phyloP scores from a whole-genome alignment of 176 grass and related monocot genomes.

The Eragrostis curvula region DNA sequence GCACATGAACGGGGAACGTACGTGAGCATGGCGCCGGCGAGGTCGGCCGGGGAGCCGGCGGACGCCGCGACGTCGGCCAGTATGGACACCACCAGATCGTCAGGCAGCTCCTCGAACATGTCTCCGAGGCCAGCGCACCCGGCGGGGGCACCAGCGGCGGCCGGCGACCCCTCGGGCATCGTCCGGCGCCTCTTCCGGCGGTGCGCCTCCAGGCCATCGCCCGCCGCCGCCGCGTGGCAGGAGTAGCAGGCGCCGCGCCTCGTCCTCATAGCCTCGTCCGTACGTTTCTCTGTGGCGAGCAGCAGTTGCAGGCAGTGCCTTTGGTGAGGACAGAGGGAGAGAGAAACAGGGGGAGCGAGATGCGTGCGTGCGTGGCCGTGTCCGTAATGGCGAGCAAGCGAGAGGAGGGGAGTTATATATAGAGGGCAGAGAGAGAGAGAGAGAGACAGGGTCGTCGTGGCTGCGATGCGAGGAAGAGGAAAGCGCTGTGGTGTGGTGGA shows the following conservation, averaged over 20 bases:
- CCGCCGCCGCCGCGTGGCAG: neutral
- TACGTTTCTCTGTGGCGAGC: conserved; percentile 9
- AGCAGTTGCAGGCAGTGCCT: neutral
- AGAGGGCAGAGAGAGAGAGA: neutral
- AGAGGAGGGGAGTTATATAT: conserved; percentile 41
- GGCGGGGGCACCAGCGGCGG: neutral
- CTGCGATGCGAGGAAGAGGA: neutral
- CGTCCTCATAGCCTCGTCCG: conserved; percentile 45
- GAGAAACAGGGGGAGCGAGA: neutral
- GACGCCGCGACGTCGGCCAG: conserved; percentile 62
- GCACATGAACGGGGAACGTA: conserved; percentile 15
- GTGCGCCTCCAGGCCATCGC: conserved; percentile 17
- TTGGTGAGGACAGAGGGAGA: neutral
- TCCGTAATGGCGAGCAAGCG: conserved; percentile 44
- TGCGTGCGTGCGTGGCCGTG: neutral
- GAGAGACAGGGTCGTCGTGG: neutral
- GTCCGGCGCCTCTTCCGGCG: conserved; percentile 49
- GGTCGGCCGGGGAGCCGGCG: conserved; percentile 59
- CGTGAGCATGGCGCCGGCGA: conserved; percentile 69
- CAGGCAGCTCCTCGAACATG: conserved; percentile 65
- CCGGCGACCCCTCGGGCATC: neutral
- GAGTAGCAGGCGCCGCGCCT: conserved; percentile 50
- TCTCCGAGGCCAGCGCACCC: conserved; percentile 13
- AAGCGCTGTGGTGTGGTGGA: neutral
- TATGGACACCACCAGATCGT: conserved; percentile 76